Evolutionary conservation across 2,329 filamentous ascomycete genomes (phyloP), one percentile per base, ranked within the genome.

Genomic region (Aspergillus luchuensis): DNA sequence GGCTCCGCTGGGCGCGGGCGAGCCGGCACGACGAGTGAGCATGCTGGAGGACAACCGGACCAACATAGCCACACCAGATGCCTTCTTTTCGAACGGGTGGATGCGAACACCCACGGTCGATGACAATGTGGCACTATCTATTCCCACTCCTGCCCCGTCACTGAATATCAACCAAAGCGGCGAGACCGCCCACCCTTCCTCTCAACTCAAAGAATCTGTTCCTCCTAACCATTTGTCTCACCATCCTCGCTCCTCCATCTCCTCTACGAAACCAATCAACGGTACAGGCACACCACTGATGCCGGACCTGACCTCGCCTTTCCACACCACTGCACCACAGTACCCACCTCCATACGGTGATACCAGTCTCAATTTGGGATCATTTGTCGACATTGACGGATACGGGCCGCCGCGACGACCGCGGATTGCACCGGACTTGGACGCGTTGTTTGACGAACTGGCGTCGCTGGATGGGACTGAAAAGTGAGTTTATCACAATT

Each of bases 381-480:
- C 70, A 0, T 70, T 74, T 28, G 69, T 72, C 38, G 69, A 74
- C 15, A 70, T 75, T 28, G 71, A 74, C 28, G 65, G 67, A 21
- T 72, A 73, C 30, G 69, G 67, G 10, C 57, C 65, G 21, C 60
- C 69, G n/a, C 66, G 65, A 23, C 69, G 68, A 47, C 71, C 68
- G 23, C 66, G 71, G 30, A 76, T 76, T 50, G 73, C 74, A 6
- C 74, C 74, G 2, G 74, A 76, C 54, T 66, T 76, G 8, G 82
- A 85, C 63, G 82, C 80, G 15, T 78, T 85, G 56, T 86, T 86
- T 61, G 84, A 86, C 55, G 84, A 87, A 64, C 72, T 87, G 39
- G 84, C 84, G 3, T 83, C 84, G 8, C 74, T 86, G 33, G 85
- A 87, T 66, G 82, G 80, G 2, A 79, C 79, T 21, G 81, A 85